Base-by-base conservation (phyloP, 1,284 basidiomycete genomes). In the Melanopsichium pennsylvanicum region DNA sequence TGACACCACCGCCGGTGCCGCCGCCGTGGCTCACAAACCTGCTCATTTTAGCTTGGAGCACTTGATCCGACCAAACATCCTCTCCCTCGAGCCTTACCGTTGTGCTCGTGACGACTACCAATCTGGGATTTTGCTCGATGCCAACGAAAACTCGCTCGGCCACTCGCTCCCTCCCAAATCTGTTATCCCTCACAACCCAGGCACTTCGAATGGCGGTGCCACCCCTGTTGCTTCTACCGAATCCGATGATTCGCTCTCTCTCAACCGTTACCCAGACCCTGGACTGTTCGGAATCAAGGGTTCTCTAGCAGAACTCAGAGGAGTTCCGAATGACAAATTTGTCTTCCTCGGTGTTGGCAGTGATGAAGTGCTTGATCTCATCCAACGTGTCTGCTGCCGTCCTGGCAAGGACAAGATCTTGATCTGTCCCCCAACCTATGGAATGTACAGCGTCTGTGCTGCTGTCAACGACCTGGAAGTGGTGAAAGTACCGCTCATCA, bases 101-200 rank as follows among this genome's bases (percentile, higher is more conserved):
- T 97, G 93, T 76, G 96, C 96, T 1, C 86, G 95, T 47, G 96
- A 99, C 79, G 95, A 98, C 84, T 99, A 97, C 83, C 88, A 89
- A 40, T 85, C 87, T 2, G 94, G 94, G 22, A 89, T 97, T 72
- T 87, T 99, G n/a, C 87, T 99, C 27, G 96, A 99, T 76, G 96
- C 96, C 26, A 98, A 97, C 82, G 95, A 98, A 84, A 97, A 98
- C 81, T 87, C 93, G 0, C 85, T 95, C 37, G 95, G 95, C 0
- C 91, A 92, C 78, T 89, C 91, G 1, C 88, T 97, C n/a, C 84
- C 86, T 4, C 39, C 54, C 23, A 64, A 62, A 21, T 63, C 74
- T 6, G 39, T 39, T 38, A 56, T 77, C 27, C 74, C 74, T 37
- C 59, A 63, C 67, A 43, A 51, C 27, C 42, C 58, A 8, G 45